Base-by-base conservation (phyloP, 2,329 filamentous ascomycete genomes). In the Cercospora sp. region DNA sequence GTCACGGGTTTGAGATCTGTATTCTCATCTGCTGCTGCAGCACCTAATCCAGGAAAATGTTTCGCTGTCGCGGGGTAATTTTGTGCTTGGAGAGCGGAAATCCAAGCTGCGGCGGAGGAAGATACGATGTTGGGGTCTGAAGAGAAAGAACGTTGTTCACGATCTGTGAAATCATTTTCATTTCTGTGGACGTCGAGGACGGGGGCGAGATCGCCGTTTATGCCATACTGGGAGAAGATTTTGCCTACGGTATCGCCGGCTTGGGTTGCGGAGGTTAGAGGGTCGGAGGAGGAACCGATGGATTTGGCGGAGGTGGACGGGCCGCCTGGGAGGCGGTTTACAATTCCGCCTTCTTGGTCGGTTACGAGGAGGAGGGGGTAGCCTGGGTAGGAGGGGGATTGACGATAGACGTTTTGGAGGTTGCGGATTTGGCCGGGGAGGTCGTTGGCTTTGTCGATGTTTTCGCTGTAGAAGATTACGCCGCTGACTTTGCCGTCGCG, bases 391-490 rank as follows among this genome's bases (percentile, higher is more conserved):
- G 7, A 49, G 3, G 63, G n/a, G 12, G 63, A 69, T 7, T 70
- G 60, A 26, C 60, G 53, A 34, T 72, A 72, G 21, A 65, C 53
- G 5, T 58, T 24, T 61, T 72, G 66, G 5, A 69, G 65, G 16
- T 49, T 34, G 18, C 68, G 34, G 59, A 70, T 66, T 32, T 72
- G 68, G 2, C 37, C 16, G 7, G 66, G 64, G 2, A 70, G 62
- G 24, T 68, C 53, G 28, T 45, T 30, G 12, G 66, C 66, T 8
- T 58, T 51, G 49, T 67, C 63, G 24, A 69, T 66, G 43, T 70
- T 72, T 34, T 69, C 70, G 49, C 65, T 66, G 53, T 67, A 72
- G 64, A 72, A 64, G 55, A 70, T 72, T 8, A 72, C 61, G 21
- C 70, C 70, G 13, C 70, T 69, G 55, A 72, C 64, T 66, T 65